Evolutionary conservation across 345 rosid species (phyloP).

Genomic region (Arabidopsis arenosa): DNA sequence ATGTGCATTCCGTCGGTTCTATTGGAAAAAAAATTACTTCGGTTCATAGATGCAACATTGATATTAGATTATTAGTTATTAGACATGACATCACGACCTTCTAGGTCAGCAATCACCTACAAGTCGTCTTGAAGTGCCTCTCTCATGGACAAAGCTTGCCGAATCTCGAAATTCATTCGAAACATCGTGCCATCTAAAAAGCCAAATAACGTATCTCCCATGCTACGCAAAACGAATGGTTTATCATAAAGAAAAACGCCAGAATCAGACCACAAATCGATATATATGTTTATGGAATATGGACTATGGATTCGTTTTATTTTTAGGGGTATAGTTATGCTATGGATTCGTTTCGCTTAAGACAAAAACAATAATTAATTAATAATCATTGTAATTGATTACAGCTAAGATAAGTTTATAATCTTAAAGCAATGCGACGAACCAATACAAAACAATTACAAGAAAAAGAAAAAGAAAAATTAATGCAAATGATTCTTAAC

Average conservation of each 20-base stretch:
- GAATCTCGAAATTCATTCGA: not conserved
- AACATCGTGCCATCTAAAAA: constrained; percentile 24
- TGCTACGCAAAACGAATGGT: constrained; percentile 29
- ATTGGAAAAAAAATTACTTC: too few species aligned
- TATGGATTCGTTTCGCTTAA: constrained; percentile 38
- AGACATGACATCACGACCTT: constrained; percentile 23
- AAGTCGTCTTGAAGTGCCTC: constrained; percentile 12
- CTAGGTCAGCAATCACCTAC: constrained; percentile 16
- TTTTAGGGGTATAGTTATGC: constrained; percentile 21
- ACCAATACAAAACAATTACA: constrained; percentile 1
- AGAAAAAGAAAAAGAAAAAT: not conserved
- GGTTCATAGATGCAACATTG: not conserved
- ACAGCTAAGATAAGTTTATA: constrained; percentile 34
- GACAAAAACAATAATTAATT: constrained; percentile 17
- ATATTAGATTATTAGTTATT: too few species aligned
- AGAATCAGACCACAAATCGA: constrained; percentile 18
- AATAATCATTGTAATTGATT: constrained; percentile 26
- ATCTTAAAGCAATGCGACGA: constrained; percentile 18
- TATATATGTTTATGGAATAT: not conserved
- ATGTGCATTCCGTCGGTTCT: too few species aligned
- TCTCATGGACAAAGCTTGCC: not conserved
- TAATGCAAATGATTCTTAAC: constrained; percentile 30
- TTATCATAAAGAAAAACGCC: constrained; percentile 12
- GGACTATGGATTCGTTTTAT: constrained; percentile 26
- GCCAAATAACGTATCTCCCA: constrained; percentile 6